A percentile compares a stretch with the other conserved stretches of the same genome.
These are phyloP conservation scores for Chalciporus piperatus DNA, from an alignment of 768 basidiomycete genomes.

Conservation along the genomic window DNA sequence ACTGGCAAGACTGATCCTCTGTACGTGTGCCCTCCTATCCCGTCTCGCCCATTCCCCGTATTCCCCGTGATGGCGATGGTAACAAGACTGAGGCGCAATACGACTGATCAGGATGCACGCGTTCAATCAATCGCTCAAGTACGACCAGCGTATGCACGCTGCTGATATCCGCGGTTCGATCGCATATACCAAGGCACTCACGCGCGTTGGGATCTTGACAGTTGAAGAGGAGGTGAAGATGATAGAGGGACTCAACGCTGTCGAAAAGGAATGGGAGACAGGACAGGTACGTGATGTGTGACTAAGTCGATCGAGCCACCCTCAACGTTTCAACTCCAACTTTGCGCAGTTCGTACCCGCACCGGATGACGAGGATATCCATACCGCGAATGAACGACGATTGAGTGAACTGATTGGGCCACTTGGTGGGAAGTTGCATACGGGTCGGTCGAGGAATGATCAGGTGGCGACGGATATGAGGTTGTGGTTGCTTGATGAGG, in stretches of 20 bases:
- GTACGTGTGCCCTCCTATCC: background rate
- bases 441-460: constrained; percentile 95
- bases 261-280: constrained; percentile 82
- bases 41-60: background rate
- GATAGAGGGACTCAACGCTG: constrained; percentile 67
- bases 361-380: constrained; percentile 97
- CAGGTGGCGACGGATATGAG: constrained; percentile 99
- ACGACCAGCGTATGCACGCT: constrained; percentile 91
- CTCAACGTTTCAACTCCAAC: too few species aligned
- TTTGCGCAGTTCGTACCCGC: constrained; percentile 62
- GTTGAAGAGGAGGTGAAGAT: constrained; percentile 71
- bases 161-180: constrained; percentile 93
- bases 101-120: constrained; percentile 76
- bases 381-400: constrained; percentile 96
- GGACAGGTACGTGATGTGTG: constrained; percentile 49
- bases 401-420: constrained; percentile 91
- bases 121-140: constrained; percentile 94
- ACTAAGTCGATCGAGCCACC: background rate
- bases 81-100: constrained; percentile 2
- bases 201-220: constrained; percentile 77
- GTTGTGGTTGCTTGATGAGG: constrained; percentile 87
- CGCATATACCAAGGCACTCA: constrained; percentile 89
- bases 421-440: constrained; percentile 94
- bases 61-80: background rate
- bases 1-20: constrained; percentile 79